These are phyloP conservation scores for Sordaria brevicollis DNA, from an alignment of 495 filamentous ascomycete species.

Conservation along the genomic window DNA sequence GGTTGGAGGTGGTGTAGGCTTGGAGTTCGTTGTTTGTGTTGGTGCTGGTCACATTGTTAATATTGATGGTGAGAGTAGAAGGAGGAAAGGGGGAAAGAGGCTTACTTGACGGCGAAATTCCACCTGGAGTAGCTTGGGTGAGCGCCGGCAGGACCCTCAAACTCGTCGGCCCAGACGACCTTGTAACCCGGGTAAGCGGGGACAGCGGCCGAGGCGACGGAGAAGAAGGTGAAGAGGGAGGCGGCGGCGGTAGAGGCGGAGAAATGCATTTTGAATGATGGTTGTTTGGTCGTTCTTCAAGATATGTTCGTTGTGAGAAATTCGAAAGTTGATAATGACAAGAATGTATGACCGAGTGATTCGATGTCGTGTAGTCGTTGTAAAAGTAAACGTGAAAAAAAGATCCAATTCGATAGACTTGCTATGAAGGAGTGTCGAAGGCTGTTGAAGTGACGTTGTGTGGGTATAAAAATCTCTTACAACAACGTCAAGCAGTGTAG, in stretches of 20 bases:
- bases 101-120: conserved; percentile 27
- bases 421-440: neutral
- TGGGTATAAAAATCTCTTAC: neutral
- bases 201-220: conserved; percentile 13
- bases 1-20: conserved; percentile 29
- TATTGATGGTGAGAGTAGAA: neutral
- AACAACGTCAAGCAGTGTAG: neutral
- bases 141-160: conserved; percentile 12
- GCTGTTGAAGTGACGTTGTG: neutral
- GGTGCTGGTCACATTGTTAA: conserved; percentile 11
- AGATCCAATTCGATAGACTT: neutral
- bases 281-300: neutral
- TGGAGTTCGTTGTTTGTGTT: conserved; percentile 36
- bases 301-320: neutral
- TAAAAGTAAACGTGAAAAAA: neutral
- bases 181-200: conserved; percentile 16
- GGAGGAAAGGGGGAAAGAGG: neutral
- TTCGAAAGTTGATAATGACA: neutral
- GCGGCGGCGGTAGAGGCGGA: neutral
- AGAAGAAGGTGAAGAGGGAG: conserved; percentile 11
- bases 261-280: neutral
- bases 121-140: conserved; percentile 18
- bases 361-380: neutral
- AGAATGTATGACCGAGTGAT: neutral
- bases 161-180: conserved; percentile 19